Evolutionary conservation across 352 stramenopile species (phyloP).

Genomic region (Hyaloperonospora arabidopsidis): DNA sequence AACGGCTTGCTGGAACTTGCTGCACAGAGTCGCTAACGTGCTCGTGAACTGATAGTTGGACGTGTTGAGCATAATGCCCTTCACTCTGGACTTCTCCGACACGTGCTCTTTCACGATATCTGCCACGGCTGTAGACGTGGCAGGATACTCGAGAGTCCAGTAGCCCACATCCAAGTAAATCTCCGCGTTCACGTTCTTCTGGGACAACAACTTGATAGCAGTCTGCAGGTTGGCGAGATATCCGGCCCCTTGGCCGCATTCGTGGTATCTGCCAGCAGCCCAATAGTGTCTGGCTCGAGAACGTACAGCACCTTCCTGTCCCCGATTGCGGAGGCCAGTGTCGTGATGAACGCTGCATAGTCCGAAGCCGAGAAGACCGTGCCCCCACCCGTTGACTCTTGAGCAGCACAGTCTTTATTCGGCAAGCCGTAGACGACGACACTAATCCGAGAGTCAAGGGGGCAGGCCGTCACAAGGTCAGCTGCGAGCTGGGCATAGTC

Average conservation of each 20-base stretch:
- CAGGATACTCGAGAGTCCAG: slow-evolving; percentile 40
- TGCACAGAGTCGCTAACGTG: slow-evolving; percentile 42
- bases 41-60: slow-evolving; percentile 63
- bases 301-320: slow-evolving; percentile 58
- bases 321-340: slow-evolving; percentile 36
- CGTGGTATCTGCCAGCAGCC: slow-evolving; percentile 34
- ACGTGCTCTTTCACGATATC: slow-evolving; percentile 36
- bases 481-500: slow-evolving; percentile 30
- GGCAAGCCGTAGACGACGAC: slow-evolving; percentile 65
- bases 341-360: slow-evolving; percentile 46
- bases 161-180: slow-evolving; percentile 72
- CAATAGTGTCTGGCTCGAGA: slow-evolving; percentile 60
- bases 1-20: slow-evolving; percentile 48
- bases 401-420: slow-evolving; percentile 65
- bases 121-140: slow-evolving; percentile 21
- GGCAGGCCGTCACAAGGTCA: slow-evolving; percentile 31
- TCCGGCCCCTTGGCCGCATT: slow-evolving; percentile 32
- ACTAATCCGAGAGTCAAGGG: slow-evolving; percentile 37
- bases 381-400: slow-evolving; percentile 34
- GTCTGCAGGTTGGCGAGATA: slow-evolving; percentile 48
- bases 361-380: slow-evolving; percentile 34
- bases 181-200: slow-evolving; percentile 48
- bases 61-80: slow-evolving; percentile 70
- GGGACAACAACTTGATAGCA: slow-evolving; percentile 37
- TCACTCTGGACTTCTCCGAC: slow-evolving; percentile 27